Evolutionary conservation across 371 early-diverging fungal species (phyloP).

Genomic region (Parasitella parasitica): DNA sequence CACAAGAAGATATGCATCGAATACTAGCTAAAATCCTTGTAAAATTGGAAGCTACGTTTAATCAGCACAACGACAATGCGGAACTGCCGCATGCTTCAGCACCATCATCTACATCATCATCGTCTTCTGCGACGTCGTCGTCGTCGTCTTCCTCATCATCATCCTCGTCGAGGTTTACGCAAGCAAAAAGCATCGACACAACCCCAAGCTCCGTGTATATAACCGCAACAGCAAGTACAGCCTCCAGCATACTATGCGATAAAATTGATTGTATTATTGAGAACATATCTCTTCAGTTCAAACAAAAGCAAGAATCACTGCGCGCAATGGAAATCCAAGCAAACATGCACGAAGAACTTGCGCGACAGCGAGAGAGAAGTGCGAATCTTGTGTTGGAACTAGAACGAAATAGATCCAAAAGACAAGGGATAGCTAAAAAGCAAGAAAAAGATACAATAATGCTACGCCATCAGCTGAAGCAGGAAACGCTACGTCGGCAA

Average conservation of each 20-base stretch:
- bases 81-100: background rate
- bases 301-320: background rate
- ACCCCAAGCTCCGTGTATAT: background rate
- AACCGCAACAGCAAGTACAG: background rate
- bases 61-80: background rate
- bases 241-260: background rate
- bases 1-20: background rate
- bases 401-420: background rate
- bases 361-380: conserved; percentile 1
- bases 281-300: background rate
- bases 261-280: background rate
- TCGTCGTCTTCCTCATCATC: background rate
- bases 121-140: background rate
- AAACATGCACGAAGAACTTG: background rate
- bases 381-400: conserved; percentile 6
- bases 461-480: background rate
- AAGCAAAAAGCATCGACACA: background rate
- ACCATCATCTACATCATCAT: background rate
- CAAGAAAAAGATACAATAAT: background rate
- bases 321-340: background rate
- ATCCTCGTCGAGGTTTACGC: background rate
- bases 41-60: background rate
- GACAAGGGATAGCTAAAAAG: background rate
- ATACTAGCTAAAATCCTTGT: background rate
- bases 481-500: background rate